These are phyloP conservation scores for Ascochyta pisi DNA, from an alignment of 2,329 filamentous ascomycete genomes.

Conservation along the genomic window DNA sequence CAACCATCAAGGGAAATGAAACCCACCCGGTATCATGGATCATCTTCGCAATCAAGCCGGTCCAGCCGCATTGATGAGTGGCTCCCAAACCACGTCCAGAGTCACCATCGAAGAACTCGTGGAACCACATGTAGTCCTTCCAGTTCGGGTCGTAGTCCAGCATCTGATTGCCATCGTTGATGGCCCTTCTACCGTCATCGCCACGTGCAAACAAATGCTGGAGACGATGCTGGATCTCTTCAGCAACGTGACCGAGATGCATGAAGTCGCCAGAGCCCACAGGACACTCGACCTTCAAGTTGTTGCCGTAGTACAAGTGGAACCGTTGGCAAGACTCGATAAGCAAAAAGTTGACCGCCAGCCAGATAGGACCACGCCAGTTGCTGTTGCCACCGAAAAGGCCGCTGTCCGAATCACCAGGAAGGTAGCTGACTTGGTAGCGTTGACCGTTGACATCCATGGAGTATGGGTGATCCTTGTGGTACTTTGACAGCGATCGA, in stretches of 20 bases:
- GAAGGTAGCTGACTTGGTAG: slow-evolving; percentile 87
- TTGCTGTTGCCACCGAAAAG: slow-evolving; percentile 98
- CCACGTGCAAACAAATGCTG: slow-evolving; percentile 88
- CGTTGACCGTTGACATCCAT: slow-evolving; percentile 95
- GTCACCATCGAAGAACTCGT: slow-evolving; percentile 97
- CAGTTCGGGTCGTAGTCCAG: slow-evolving; percentile 92
- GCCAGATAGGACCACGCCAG: slow-evolving; percentile 94
- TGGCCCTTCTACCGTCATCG: slow-evolving; percentile 84
- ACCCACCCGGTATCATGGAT: slow-evolving; percentile 96
- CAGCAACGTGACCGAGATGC: slow-evolving; percentile 93
- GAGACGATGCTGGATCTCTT: slow-evolving; percentile 92
- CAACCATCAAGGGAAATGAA: background rate
- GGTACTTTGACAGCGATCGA: slow-evolving; percentile 87
- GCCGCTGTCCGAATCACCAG: slow-evolving; percentile 94
- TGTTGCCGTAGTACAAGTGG: slow-evolving; percentile 93
- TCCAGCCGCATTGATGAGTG: slow-evolving; percentile 96
- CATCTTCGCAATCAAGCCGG: slow-evolving; percentile 91
- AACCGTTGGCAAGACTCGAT: slow-evolving; percentile 95
- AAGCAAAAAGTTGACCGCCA: slow-evolving; percentile 93
- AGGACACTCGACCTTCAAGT: slow-evolving; percentile 89
- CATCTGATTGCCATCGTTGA: slow-evolving; percentile 83
- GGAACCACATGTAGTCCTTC: slow-evolving; percentile 94
- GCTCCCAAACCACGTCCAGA: slow-evolving; percentile 87
- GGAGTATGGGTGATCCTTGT: slow-evolving; percentile 86
- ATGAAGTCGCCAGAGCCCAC: slow-evolving; percentile 92